A percentile compares a stretch with the other conserved stretches of the same genome.
Evolutionary conservation across 805 yeast species (phyloP).

Genomic region (Metschnikowia orientalis): DNA sequence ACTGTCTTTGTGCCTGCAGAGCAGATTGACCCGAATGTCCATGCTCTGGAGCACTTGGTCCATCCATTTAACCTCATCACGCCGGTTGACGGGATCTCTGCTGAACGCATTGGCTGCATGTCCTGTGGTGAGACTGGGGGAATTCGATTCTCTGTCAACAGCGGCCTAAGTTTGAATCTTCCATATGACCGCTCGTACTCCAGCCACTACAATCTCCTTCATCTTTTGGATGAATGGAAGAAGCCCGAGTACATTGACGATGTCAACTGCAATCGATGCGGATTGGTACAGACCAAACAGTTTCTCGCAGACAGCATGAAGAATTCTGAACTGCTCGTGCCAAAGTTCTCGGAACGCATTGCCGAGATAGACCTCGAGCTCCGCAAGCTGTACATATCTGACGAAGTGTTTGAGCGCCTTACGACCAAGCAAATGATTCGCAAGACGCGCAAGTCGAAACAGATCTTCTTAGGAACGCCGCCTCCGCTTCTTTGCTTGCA

Average conservation of each 20-base stretch:
- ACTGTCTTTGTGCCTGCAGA: constrained; percentile 65
- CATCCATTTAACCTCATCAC: constrained; percentile 61
- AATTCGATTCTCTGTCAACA: constrained; percentile 71
- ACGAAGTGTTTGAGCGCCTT: constrained; percentile 67
- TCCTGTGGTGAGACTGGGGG: constrained; percentile 94
- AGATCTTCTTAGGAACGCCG: constrained; percentile 71
- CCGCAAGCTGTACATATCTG: constrained; percentile 65
- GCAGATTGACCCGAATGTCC: constrained; percentile 70
- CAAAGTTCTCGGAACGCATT: constrained; percentile 28
- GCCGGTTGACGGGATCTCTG: constrained; percentile 87
- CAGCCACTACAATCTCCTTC: constrained; percentile 39
- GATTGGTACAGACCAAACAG: constrained; percentile 57
- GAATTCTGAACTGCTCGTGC: constrained; percentile 27
- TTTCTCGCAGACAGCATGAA: constrained; percentile 41
- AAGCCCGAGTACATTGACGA: constrained; percentile 85
- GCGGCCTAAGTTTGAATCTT: constrained; percentile 68
- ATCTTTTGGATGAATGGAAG: constrained; percentile 61
- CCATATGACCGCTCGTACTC: constrained; percentile 45
- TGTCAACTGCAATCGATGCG: constrained; percentile 93
- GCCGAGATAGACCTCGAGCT: constrained; percentile 45
- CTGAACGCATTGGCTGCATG: constrained; percentile 86
- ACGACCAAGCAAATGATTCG: constrained; percentile 72
- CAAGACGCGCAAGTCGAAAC: constrained; percentile 79
- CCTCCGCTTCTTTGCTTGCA: constrained; percentile 83
- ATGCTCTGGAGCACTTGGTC: constrained; percentile 39